Evolutionary conservation across 1,139 yeast species (phyloP).

Genomic region (Candida smagusa): DNA sequence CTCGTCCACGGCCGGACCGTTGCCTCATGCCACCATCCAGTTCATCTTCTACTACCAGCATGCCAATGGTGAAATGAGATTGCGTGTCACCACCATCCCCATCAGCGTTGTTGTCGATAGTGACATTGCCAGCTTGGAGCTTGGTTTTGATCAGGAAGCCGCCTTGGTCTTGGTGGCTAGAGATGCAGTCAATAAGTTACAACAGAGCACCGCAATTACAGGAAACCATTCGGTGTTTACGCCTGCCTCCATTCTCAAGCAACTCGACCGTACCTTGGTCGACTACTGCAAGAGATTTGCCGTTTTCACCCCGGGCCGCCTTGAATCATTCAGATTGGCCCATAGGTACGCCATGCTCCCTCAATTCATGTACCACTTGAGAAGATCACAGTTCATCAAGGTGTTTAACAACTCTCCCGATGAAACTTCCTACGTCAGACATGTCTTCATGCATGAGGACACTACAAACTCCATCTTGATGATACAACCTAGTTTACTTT

Average conservation of each 20-base stretch:
- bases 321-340: slow-evolving; percentile 73
- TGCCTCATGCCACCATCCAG: slow-evolving; percentile 49
- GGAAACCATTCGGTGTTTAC: slow-evolving; percentile 10
- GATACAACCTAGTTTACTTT: slow-evolving; percentile 73
- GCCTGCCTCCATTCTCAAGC: slow-evolving; percentile 51
- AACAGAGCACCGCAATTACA: slow-evolving; percentile 20
- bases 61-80: slow-evolving; percentile 42
- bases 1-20: slow-evolving; percentile 7
- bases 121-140: slow-evolving; percentile 35
- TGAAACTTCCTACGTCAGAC: slow-evolving; percentile 70
- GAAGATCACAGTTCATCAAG: slow-evolving; percentile 67
- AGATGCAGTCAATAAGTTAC: slow-evolving; percentile 47
- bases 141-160: slow-evolving; percentile 66
- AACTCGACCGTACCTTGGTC: slow-evolving; percentile 82
- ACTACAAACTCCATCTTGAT: slow-evolving; percentile 62
- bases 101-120: slow-evolving; percentile 42
- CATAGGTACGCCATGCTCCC: slow-evolving; percentile 76
- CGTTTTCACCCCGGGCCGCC: slow-evolving; percentile 75
- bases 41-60: slow-evolving; percentile 75
- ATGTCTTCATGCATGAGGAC: slow-evolving; percentile 65
- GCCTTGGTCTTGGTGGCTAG: slow-evolving; percentile 63
- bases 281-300: slow-evolving; percentile 86
- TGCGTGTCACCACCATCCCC: slow-evolving; percentile 52
- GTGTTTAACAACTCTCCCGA: slow-evolving; percentile 79
- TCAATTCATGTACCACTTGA: slow-evolving; percentile 68